Evolutionary conservation across 2,329 filamentous ascomycete genomes (phyloP), one percentile per base, ranked within the genome.

Genomic region (Aspergillus sergii): DNA sequence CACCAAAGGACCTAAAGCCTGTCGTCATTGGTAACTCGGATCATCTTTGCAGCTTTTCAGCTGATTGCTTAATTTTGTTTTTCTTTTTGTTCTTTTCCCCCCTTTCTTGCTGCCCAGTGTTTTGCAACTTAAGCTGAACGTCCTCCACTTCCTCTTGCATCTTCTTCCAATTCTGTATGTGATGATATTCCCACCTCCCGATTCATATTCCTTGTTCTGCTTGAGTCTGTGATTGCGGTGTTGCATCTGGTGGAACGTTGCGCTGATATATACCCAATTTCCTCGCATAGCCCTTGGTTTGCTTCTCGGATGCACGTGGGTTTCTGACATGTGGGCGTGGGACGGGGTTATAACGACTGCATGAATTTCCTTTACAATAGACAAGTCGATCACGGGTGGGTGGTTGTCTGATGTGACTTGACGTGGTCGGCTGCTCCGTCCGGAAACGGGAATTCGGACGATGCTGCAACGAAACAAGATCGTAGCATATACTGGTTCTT

Each of bases 261-360:
- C 64, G 64, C 66, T 67, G 67, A 67, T 71, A 71, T 72, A 72
- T 72, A 72, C 69, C 69, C 64, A 61, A 62, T 70, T 70, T 67
- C 62, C 62, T 68, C 65, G 66, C 68, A 69, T 71, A 66, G 60
- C 69, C 60, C 64, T 62, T 67, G 66, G 60, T 70, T 70, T 68
- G 64, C 59, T 62, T 68, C 64, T 53, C 58, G 54, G 63, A 66
- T 62, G 61, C 60, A 64, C 62, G 64, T 66, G 58, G 59, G 65
- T 57, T 62, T 64, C 61, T 67, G 64, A 60, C 60, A 54, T 61
- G 65, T 68, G 68, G 46, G 57, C 51, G 61, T 66, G 66, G 61
- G 62, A 63, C 39, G 64, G 64, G 66, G 62, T 63, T 66, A 63
- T 71, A 69, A 71, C 66, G 69, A 70, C 62, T 68, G 68, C 68